Conservation (phyloP, 2,329 filamentous ascomycete species). For the Gyromitra esculenta region DNA sequence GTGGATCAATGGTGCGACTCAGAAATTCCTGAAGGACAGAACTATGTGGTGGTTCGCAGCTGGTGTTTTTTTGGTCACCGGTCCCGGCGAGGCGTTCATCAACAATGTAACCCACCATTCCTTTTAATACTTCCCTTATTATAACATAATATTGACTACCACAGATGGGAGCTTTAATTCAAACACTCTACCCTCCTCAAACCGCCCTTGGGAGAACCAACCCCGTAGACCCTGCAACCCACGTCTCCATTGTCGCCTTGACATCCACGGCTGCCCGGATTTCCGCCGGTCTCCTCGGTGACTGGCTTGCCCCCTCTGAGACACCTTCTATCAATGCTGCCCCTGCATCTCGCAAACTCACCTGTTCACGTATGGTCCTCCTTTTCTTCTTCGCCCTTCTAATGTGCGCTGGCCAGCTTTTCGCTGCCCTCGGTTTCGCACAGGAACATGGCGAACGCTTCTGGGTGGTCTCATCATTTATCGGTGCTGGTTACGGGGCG, state of each 20-base stretch:
- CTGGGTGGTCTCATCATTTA: conserved; percentile 82
- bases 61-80: conserved; percentile 91
- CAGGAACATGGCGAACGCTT: conserved; percentile 82
- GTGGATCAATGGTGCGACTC: conserved; percentile 88
- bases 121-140: not conserved
- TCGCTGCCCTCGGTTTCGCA: conserved; percentile 74
- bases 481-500: conserved; percentile 92
- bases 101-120: conserved; percentile 72
- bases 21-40: conserved; percentile 81
- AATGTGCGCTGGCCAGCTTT: conserved; percentile 77
- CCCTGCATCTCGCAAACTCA: conserved; percentile 61
- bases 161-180: conserved; percentile 84
- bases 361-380: conserved; percentile 69
- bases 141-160: conserved; percentile 17
- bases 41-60: conserved; percentile 96
- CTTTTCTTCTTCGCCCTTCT: conserved; percentile 78
- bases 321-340: not conserved
- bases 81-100: conserved; percentile 96
- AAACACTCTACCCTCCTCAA: conserved; percentile 75
- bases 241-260: conserved; percentile 90
- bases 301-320: conserved; percentile 76
- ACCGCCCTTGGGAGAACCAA: conserved; percentile 61
- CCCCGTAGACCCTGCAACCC: conserved; percentile 77
- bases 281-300: conserved; percentile 87
- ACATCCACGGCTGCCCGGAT: conserved; percentile 91